These are phyloP conservation scores for Areca catechu DNA, from an alignment of 176 grass and related monocot genomes.

Conservation along the genomic window DNA sequence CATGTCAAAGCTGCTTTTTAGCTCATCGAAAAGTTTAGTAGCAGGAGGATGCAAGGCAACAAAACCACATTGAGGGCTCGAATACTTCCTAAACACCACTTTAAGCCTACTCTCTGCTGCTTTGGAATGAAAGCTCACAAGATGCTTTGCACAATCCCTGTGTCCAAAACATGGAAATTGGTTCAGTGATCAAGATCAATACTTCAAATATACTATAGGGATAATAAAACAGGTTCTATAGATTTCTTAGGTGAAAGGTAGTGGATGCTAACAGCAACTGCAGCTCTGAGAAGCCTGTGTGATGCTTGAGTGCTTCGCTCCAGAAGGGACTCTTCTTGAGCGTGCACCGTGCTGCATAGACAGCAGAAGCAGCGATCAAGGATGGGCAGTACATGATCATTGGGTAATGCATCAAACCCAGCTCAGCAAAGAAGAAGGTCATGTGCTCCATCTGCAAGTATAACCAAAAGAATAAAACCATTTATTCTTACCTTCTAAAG, in stretches of 20 bases:
- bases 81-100: slow-evolving; percentile 44
- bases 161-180: too few relatives aligned
- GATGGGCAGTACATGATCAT: slow-evolving; percentile 47
- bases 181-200: too few relatives aligned
- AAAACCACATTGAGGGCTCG: slow-evolving; percentile 24
- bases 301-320: slow-evolving; percentile 33
- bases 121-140: slow-evolving; percentile 28
- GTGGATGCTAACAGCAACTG: slow-evolving; percentile 30
- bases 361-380: not conserved
- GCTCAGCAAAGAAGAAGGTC: slow-evolving; percentile 63
- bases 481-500: not conserved
- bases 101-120: slow-evolving; percentile 31
- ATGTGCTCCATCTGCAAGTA: slow-evolving; percentile 55
- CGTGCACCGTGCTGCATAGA: slow-evolving; percentile 33
- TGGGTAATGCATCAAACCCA: slow-evolving; percentile 44
- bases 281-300: slow-evolving; percentile 30
- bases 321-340: slow-evolving; percentile 25
- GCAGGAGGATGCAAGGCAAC: slow-evolving; percentile 27
- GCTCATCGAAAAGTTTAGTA: slow-evolving; percentile 1
- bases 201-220: not conserved
- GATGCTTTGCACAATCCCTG: slow-evolving; percentile 35
- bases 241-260: not conserved
- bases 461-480: not conserved
- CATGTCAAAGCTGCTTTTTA: too few relatives aligned
- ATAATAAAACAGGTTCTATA: not conserved